Conservation (phyloP, 2,329 filamentous ascomycete species). For the Phialophora verrucosa region DNA sequence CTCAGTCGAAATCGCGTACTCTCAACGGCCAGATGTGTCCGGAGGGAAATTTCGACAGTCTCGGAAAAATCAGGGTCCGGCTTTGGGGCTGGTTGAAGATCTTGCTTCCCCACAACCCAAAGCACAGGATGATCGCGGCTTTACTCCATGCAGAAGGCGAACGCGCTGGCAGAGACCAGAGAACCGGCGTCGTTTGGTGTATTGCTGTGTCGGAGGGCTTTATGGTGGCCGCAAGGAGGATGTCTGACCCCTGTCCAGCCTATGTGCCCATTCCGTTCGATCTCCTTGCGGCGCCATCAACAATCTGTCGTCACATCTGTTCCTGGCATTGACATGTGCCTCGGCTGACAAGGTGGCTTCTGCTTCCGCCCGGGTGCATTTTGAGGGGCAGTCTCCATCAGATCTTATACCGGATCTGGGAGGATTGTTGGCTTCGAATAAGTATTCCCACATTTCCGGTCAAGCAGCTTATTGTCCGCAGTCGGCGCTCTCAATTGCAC, state of each 20-base stretch:
- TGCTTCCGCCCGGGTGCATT: neutral
- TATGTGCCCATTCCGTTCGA: neutral
- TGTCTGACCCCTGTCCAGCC: neutral
- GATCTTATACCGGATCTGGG: neutral
- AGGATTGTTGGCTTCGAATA: neutral
- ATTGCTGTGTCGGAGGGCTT: neutral
- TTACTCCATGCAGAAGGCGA: slow-evolving; percentile 12
- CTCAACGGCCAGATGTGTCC: neutral
- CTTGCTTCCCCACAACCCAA: slow-evolving; percentile 19
- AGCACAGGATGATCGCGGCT: neutral
- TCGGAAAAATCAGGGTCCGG: slow-evolving; percentile 34
- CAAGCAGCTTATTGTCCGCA: neutral
- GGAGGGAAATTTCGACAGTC: neutral
- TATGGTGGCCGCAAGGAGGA: neutral
- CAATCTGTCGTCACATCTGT: slow-evolving; percentile 2
- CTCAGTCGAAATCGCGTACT: neutral
- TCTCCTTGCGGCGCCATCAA: neutral
- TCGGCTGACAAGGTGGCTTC: slow-evolving; percentile 14
- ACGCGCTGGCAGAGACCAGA: neutral
- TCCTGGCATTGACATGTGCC: neutral
- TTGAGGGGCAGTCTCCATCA: slow-evolving; percentile 1
- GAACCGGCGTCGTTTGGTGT: neutral
- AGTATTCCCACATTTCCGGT: neutral
- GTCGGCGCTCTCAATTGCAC: neutral
- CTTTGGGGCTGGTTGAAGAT: slow-evolving; percentile 8